phyloP scores from a whole-genome alignment of 2,329 filamentous ascomycete genomes.

The Trichoderma hamatum region DNA sequence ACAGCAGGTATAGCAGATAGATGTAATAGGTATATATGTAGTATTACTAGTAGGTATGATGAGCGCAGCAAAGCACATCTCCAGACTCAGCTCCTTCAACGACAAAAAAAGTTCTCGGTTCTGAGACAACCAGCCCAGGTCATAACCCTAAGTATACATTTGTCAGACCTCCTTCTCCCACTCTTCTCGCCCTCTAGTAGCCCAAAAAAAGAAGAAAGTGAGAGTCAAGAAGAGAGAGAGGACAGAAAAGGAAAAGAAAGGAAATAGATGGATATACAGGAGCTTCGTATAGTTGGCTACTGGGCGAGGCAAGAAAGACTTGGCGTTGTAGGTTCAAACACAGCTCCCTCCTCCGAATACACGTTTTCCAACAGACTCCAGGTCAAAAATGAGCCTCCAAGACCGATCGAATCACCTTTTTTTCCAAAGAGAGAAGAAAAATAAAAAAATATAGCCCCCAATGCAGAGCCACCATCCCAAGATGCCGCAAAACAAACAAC shows the following conservation, averaged over 20 bases:
- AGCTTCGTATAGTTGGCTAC: constrained; percentile 28
- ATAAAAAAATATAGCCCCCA: neutral
- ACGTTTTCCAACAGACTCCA: constrained; percentile 25
- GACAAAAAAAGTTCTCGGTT: neutral
- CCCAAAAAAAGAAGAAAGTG: neutral
- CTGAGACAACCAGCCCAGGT: constrained; percentile 4
- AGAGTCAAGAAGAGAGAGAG: neutral
- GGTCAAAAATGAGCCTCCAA: constrained; percentile 18
- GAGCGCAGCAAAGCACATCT: constrained; percentile 5
- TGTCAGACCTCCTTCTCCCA: neutral
- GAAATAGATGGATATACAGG: constrained; percentile 24
- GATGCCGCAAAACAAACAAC: constrained; percentile 6
- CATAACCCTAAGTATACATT: constrained; percentile 4
- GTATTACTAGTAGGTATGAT: constrained; percentile 17
- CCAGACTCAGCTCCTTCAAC: neutral
- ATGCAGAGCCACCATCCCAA: constrained; percentile 8
- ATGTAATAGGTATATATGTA: neutral
- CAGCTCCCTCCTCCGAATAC: constrained; percentile 16
- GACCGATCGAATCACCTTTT: constrained; percentile 11
- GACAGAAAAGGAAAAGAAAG: neutral
- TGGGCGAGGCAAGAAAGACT: constrained; percentile 14
- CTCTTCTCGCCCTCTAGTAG: constrained; percentile 10
- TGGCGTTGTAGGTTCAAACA: constrained; percentile 23
- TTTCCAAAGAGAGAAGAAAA: constrained; percentile 13
- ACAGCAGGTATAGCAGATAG: neutral